These are phyloP conservation scores for Blepharisma stoltei DNA, from an alignment of 73 alveolate genomes.

Conservation along the genomic window DNA sequence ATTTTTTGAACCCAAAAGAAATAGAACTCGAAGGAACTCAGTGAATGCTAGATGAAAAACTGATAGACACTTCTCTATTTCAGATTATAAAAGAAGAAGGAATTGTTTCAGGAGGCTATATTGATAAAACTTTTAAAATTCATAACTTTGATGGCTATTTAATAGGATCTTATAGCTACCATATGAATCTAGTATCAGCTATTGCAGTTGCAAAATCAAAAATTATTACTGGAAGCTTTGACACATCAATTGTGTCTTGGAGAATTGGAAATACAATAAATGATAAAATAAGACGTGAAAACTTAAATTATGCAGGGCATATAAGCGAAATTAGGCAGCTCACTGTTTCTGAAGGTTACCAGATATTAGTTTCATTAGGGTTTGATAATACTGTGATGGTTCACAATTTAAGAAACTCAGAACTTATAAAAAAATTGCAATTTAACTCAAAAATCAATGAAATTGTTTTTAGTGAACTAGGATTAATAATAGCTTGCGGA, in stretches of 20 bases:
- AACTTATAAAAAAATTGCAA: background rate
- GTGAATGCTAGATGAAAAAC: too few relatives aligned
- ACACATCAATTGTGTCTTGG: constrained; percentile 9
- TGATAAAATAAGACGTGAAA: background rate
- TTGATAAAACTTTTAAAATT: background rate
- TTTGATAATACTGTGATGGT: background rate
- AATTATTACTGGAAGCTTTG: background rate
- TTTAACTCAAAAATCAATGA: background rate
- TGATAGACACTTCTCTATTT: background rate
- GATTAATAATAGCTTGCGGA: background rate
- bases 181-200: too few relatives aligned
- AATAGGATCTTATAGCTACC: background rate
- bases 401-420: constrained; percentile 8
- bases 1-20: background rate
- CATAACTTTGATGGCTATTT: constrained; percentile 10
- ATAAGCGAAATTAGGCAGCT: background rate
- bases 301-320: background rate
- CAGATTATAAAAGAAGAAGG: background rate
- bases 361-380: constrained; percentile 11
- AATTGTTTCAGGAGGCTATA: background rate
- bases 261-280: background rate
- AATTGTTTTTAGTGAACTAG: background rate
- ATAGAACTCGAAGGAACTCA: background rate
- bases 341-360: background rate
- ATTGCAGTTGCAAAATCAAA: background rate